Base-by-base conservation (phyloP, 2,329 filamentous ascomycete species). In the Arthrobotrys entomopaga region DNA sequence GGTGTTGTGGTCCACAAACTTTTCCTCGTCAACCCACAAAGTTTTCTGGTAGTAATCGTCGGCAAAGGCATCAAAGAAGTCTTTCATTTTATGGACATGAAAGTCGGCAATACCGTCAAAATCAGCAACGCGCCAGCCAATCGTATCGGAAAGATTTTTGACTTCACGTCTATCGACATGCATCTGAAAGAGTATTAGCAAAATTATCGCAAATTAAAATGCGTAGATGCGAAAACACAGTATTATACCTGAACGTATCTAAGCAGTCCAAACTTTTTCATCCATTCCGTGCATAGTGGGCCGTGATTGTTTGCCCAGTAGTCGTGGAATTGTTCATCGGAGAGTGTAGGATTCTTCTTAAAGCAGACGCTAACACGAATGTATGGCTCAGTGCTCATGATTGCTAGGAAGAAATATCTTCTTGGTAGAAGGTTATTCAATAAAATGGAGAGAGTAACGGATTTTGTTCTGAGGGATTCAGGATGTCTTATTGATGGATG, bases 21-120 rank as follows among this genome's bases (percentile, higher is more conserved):
- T 22, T 15, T 40, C 11, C 8, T 38, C 58, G 26, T 63, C 58
- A 8, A 58, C 38, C n/a, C 24, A 63, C 11, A 42, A 42, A 20
- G 20, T 50, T 20, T 52, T 40, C 11, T 52, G 43, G 26, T 63
- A 63, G 19, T 63, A 52, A n/a, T 63, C 46, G 16, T 63, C 58
- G 13, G 24, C 46, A 38, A 63, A 26, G 16, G 58, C 58, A 13
- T 52, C 29, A 26, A 43, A 48, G n/a, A 50, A 63, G n/a, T 63
- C 46, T 8, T 63, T 11, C 46, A 63, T 38, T 40, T 63, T 42
- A 26, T 26, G 58, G 15, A 63, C 58, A 42, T 63, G 42, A 53
- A 63, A 63, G 19, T 63, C 58, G 8, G 43, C 58, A 26, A 63
- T 52, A 15, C 58, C 58, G 42, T 63, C 58, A 29, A 50, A 63